A percentile compares a stretch with the other conserved stretches of the same genome.
phyloP scores from a whole-genome alignment of 169 alveolate species.

The Eimeria maxima region DNA sequence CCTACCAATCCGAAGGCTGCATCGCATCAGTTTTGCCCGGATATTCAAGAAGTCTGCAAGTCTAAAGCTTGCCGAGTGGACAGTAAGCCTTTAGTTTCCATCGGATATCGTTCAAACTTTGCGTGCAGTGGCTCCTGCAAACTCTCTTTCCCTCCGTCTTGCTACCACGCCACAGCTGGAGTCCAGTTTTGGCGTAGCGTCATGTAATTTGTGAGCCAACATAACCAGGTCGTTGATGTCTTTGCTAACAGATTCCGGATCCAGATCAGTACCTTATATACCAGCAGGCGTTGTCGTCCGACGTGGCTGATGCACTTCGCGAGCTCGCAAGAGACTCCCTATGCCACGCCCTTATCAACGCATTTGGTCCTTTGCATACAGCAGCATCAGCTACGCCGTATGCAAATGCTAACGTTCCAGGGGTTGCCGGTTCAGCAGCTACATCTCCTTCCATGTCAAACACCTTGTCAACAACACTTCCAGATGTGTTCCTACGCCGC shows the following conservation, averaged over 20 bases:
- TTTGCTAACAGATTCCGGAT: conserved; percentile 28
- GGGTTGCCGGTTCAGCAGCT: conserved; percentile 2
- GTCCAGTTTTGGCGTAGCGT: background rate
- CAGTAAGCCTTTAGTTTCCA: conserved; percentile 21
- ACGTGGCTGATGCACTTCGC: conserved; percentile 72
- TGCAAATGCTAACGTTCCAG: background rate
- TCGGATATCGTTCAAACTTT: background rate
- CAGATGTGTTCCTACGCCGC: conserved; percentile 52
- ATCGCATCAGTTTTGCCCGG: conserved; percentile 67
- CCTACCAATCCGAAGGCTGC: conserved; percentile 68
- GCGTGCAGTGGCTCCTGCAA: background rate
- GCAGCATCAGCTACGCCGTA: conserved; percentile 32
- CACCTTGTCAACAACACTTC: background rate
- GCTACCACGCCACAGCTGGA: background rate
- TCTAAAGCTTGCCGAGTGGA: conserved; percentile 37
- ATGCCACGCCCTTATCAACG: conserved; percentile 63
- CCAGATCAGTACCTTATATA: conserved; percentile 65
- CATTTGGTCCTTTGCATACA: conserved; percentile 39
- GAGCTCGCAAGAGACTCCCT: conserved; percentile 70
- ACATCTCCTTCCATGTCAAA: background rate
- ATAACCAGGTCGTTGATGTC: background rate
- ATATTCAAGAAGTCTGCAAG: conserved; percentile 40
- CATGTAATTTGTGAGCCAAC: background rate
- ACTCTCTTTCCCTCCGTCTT: background rate
- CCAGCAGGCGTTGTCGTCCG: conserved; percentile 62